Evolutionary conservation across 2,329 filamentous ascomycete genomes (phyloP), one percentile per base, ranked within the genome.

Genomic region (Tolypocladium tundrense): DNA sequence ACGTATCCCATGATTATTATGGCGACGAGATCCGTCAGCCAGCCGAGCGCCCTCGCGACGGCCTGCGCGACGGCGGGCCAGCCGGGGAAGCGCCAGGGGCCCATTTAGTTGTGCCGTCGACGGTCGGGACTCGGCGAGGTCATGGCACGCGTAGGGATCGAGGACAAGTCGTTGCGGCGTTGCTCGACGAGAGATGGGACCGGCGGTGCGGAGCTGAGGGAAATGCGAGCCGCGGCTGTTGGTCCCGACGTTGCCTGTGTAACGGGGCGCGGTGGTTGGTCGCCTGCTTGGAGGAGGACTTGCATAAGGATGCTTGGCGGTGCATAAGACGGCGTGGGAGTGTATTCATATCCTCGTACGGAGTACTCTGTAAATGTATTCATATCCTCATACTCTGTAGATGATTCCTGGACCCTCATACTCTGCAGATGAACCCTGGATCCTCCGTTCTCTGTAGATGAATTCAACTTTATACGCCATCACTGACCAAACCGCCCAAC

Each of bases 1-100:
- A 71, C 60, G 41, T 66, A 74, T 14, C 64, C 67, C 40, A 73
- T 60, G 50, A 71, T 60, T 2, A 72, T 61, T 39, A 73, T 63
- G 51, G 69, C 61, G 1, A 65, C 64, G n/a, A 72, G 60, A 50
- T 65, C 65, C 43, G 67, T 67, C 41, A 69, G 54, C 71, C 71
- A 73, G 50, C 66, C 69, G 35, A 71, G 37, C 19, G 64, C 59
- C 48, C 71, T 64, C 56, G 65, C 58, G 31, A 59, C 59, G 1
- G 69, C 66, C 41, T 68, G 66, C 37, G 62, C 31, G 27, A 67
- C 57, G 27, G 55, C 59, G 33, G 5, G 37, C 59, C 54, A 57
- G 48, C 33, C 10, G 3, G 53, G 45, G 27, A 57, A 54, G 53
- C 42, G 57, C 53, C 56, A 58, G 27, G 11, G 31, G 41, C 52